A percentile compares a stretch with the other conserved stretches of the same genome.
These are phyloP conservation scores for Astrephomene gubernaculifera DNA, from an alignment of 139 green algal genomes.

Conservation along the genomic window DNA sequence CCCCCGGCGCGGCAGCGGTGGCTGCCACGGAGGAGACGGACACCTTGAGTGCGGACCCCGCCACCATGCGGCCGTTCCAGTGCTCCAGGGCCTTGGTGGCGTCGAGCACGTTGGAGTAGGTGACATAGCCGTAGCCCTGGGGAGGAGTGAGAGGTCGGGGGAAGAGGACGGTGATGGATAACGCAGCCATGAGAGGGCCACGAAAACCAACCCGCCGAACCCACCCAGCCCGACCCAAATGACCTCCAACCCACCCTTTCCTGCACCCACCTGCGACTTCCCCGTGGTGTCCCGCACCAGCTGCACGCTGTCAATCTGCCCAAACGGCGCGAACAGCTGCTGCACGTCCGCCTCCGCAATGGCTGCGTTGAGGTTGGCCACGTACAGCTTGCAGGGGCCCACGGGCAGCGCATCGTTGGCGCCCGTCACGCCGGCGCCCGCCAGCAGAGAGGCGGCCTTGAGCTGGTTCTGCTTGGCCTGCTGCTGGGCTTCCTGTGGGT, in stretches of 20 bases:
- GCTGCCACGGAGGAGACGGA: neutral
- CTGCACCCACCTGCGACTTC: conserved; percentile 44
- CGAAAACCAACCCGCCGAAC: neutral
- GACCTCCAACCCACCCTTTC: no score
- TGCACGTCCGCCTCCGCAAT: conserved; percentile 79
- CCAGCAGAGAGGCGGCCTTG: conserved; percentile 40
- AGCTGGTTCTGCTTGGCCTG: conserved; percentile 68
- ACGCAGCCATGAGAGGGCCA: neutral
- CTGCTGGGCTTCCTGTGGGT: conserved; percentile 76
- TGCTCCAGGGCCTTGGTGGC: conserved; percentile 77
- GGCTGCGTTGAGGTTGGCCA: conserved; percentile 60
- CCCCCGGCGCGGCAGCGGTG: neutral
- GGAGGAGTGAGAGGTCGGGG: neutral
- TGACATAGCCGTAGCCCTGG: conserved; percentile 76
- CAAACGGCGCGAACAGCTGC: conserved; percentile 88
- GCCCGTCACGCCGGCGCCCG: conserved; percentile 12
- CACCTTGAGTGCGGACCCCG: conserved; percentile 68
- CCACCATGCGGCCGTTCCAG: conserved; percentile 76
- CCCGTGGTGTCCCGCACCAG: conserved; percentile 72
- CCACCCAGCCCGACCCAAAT: neutral
- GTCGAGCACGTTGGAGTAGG: conserved; percentile 52
- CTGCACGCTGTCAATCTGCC: conserved; percentile 76
- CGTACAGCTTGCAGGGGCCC: conserved; percentile 41
- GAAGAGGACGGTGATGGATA: neutral
- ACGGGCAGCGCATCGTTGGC: conserved; percentile 1